Conservation (phyloP, 225 moss, liverwort and hornwort species). For the Marchantia polymorpha region DNA sequence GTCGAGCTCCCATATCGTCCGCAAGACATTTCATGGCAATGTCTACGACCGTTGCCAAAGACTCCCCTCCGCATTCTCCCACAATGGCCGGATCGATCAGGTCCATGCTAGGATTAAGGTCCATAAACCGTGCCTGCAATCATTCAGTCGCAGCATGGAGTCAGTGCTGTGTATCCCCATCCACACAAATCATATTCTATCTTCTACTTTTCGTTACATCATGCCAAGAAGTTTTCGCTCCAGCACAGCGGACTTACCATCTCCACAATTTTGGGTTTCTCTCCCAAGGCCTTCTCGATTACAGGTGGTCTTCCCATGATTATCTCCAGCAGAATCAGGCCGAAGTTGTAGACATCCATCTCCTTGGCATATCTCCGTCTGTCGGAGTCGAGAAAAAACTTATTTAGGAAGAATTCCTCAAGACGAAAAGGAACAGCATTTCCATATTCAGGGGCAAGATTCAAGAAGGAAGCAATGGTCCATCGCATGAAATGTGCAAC, state of each 20-base stretch:
- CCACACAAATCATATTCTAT: background rate
- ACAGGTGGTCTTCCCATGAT: conserved; percentile 88
- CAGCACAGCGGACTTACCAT: conserved; percentile 29
- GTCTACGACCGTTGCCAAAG: conserved; percentile 84
- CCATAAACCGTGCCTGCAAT: conserved; percentile 70
- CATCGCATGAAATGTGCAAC: background rate
- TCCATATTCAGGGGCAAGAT: no score
- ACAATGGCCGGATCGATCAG: conserved; percentile 70
- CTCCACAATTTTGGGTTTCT: conserved; percentile 44
- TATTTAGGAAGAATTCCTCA: background rate
- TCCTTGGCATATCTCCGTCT: conserved; percentile 82
- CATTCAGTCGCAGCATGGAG: background rate
- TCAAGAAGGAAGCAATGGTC: no score
- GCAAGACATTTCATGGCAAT: conserved; percentile 94
- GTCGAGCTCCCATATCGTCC: conserved; percentile 69
- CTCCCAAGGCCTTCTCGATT: conserved; percentile 63
- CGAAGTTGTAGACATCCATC: conserved; percentile 90
- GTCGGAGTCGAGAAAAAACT: conserved; percentile 12
- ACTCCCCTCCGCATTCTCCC: conserved; percentile 77
- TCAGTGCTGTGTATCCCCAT: no score
- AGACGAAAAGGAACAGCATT: no score
- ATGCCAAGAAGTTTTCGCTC: background rate
- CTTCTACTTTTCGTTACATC: background rate
- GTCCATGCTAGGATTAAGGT: conserved; percentile 79
- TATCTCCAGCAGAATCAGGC: conserved; percentile 82